Evolutionary conservation across 352 stramenopile species (phyloP).

Genomic region (Vaucheria bursata): DNA sequence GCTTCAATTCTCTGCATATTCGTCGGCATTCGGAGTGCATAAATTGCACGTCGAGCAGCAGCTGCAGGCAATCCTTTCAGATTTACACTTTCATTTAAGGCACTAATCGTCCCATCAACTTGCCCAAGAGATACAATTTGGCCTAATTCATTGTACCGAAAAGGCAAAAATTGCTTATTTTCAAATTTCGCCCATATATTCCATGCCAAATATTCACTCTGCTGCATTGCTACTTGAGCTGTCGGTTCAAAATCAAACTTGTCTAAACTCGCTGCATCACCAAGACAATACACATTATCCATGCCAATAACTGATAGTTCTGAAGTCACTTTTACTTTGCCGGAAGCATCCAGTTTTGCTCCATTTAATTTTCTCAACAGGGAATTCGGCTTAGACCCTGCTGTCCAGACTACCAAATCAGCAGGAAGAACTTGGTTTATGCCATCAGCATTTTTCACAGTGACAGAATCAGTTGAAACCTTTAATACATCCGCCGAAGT

Average conservation of each 20-base stretch:
- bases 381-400: conserved; percentile 19
- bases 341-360: conserved; percentile 15
- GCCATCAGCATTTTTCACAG: conserved; percentile 9
- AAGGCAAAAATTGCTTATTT: conserved; percentile 14
- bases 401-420: conserved; percentile 45
- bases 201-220: conserved; percentile 41
- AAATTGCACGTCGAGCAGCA: conserved; percentile 31
- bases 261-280: conserved; percentile 28
- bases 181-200: conserved; percentile 39
- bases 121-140: conserved; percentile 39
- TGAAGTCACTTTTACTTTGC: conserved; percentile 16
- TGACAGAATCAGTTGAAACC: conserved; percentile 12
- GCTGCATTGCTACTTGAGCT: conserved; percentile 41
- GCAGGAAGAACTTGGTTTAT: conserved; percentile 16
- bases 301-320: not conserved
- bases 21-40: conserved; percentile 46
- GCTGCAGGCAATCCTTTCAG: conserved; percentile 26
- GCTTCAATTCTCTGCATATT: conserved; percentile 35
- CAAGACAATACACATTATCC: conserved; percentile 32
- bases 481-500: conserved; percentile 5
- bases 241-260: conserved; percentile 29
- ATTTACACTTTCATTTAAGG: conserved; percentile 30
- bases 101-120: conserved; percentile 20
- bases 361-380: conserved; percentile 21
- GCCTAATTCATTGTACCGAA: conserved; percentile 34